These are phyloP conservation scores for Elongisporangium prolatum DNA, from an alignment of 352 stramenopile genomes.

Conservation along the genomic window DNA sequence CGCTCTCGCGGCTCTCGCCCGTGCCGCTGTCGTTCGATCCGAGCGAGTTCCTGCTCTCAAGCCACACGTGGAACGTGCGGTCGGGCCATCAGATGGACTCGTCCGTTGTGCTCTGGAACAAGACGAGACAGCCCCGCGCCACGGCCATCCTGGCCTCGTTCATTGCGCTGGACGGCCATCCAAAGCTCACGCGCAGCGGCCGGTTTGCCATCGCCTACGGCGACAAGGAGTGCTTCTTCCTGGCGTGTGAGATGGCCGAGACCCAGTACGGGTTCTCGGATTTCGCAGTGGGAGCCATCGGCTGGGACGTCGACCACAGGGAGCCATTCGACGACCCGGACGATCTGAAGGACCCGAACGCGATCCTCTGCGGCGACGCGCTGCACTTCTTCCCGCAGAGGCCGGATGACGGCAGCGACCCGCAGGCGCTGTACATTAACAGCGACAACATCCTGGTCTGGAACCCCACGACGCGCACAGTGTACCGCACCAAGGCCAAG, in stretches of 20 bases:
- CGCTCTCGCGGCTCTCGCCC: slow-evolving; percentile 2
- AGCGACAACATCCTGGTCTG: slow-evolving; percentile 41
- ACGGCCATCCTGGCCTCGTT: slow-evolving; percentile 15
- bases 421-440: slow-evolving; percentile 42
- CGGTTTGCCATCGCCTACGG: slow-evolving; percentile 7
- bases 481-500: slow-evolving; percentile 27
- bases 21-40: slow-evolving; percentile 3
- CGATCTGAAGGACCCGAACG: slow-evolving; percentile 1
- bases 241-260: slow-evolving; percentile 17
- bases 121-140: slow-evolving; percentile 9
- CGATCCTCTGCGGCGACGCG: slow-evolving; percentile 37
- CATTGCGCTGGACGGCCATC: slow-evolving; percentile 3
- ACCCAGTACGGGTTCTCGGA: slow-evolving; percentile 11
- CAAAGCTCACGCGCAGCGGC: slow-evolving; percentile 1
- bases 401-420: slow-evolving; percentile 6
- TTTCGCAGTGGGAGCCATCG: slow-evolving; percentile 1
- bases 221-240: slow-evolving; percentile 20
- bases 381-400: slow-evolving; percentile 36
- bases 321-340: slow-evolving; percentile 8
- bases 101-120: slow-evolving; percentile 16
- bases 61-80: slow-evolving; percentile 11
- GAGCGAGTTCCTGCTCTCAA: slow-evolving; percentile 6
- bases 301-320: slow-evolving; percentile 12
- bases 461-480: slow-evolving; percentile 8
- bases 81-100: slow-evolving; percentile 16